Percentiles rank a stretch among this genome's conserved stretches.
Conservation (phyloP, 2,329 filamentous ascomycete species). For the Fusarium decemcellulare region DNA sequence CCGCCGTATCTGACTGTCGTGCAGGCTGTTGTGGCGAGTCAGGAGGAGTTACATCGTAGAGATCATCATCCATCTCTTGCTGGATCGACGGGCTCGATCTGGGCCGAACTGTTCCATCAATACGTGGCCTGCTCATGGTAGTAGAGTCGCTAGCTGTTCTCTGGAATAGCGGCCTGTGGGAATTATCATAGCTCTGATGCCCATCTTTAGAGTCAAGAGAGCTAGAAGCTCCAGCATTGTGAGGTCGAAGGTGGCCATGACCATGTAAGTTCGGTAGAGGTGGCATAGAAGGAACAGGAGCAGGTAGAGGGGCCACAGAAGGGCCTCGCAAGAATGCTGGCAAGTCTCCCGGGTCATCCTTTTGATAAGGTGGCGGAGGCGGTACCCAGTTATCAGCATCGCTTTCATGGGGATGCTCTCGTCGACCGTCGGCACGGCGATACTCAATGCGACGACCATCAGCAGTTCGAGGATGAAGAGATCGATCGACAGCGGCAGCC, state of each 20-base stretch:
- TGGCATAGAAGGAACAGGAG: slow-evolving; percentile 44
- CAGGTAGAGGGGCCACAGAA: slow-evolving; percentile 54
- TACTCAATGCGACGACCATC: slow-evolving; percentile 71
- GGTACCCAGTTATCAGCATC: slow-evolving; percentile 92
- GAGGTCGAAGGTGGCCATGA: slow-evolving; percentile 1
- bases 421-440: slow-evolving; percentile 77
- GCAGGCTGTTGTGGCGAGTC: slow-evolving; percentile 53
- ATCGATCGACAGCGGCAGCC: slow-evolving; percentile 81
- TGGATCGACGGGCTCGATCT: slow-evolving; percentile 50
- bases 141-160: slow-evolving; percentile 55
- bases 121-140: slow-evolving; percentile 42
- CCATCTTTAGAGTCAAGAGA: slow-evolving; percentile 19
- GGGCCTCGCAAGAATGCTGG: slow-evolving; percentile 70
- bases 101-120: slow-evolving; percentile 47
- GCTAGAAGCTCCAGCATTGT: neutral
- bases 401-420: slow-evolving; percentile 86
- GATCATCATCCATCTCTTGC: slow-evolving; percentile 55
- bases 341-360: slow-evolving; percentile 71
- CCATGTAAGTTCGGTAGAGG: slow-evolving; percentile 31
- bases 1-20: slow-evolving; percentile 9
- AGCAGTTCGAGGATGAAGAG: slow-evolving; percentile 72
- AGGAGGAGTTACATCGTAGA: slow-evolving; percentile 65
- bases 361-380: slow-evolving; percentile 84
- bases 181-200: slow-evolving; percentile 15
- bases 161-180: slow-evolving; percentile 47